phyloP scores from a whole-genome alignment of 2,329 filamentous ascomycete genomes.

The Microascus cirrosus region DNA sequence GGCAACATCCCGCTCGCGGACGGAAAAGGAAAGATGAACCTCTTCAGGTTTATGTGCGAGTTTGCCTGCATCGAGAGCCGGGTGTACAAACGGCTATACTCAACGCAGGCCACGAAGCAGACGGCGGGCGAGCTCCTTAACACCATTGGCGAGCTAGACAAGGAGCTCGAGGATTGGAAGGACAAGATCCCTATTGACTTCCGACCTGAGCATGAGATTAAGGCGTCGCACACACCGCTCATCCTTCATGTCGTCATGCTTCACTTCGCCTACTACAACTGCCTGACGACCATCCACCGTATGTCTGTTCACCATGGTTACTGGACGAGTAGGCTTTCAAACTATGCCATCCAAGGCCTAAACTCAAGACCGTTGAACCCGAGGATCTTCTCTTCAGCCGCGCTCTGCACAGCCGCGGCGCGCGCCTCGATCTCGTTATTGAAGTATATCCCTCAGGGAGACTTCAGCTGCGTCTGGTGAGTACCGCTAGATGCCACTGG shows the following conservation, averaged over 20 bases:
- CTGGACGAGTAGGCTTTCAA: conserved; percentile 90
- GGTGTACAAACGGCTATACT: conserved; percentile 89
- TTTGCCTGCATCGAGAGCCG: conserved; percentile 87
- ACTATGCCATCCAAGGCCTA: conserved; percentile 88
- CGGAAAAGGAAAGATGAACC: conserved; percentile 84
- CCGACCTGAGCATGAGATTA: conserved; percentile 94
- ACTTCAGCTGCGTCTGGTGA: conserved; percentile 91
- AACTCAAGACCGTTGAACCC: conserved; percentile 88
- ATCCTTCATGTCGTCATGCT: conserved; percentile 89
- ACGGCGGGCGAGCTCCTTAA: conserved; percentile 88
- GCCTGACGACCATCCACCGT: conserved; percentile 90
- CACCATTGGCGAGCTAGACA: conserved; percentile 89
- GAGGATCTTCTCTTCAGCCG: conserved; percentile 85
- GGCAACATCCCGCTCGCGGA: conserved; percentile 87
- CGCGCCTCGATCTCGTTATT: conserved; percentile 86
- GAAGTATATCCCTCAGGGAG: conserved; percentile 92
- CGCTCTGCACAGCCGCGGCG: conserved; percentile 84
- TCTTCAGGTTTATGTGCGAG: conserved; percentile 87
- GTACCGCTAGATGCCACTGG: conserved; percentile 17
- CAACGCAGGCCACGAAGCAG: conserved; percentile 82
- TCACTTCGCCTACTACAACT: conserved; percentile 97
- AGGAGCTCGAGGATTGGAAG: conserved; percentile 88
- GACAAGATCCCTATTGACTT: conserved; percentile 91
- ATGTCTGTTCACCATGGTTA: conserved; percentile 98
- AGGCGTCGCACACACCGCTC: conserved; percentile 82